Percentiles rank a stretch among this genome's conserved stretches.
Conservation (phyloP, 2,329 filamentous ascomycete species). For the Metarhizium guizhouense region DNA sequence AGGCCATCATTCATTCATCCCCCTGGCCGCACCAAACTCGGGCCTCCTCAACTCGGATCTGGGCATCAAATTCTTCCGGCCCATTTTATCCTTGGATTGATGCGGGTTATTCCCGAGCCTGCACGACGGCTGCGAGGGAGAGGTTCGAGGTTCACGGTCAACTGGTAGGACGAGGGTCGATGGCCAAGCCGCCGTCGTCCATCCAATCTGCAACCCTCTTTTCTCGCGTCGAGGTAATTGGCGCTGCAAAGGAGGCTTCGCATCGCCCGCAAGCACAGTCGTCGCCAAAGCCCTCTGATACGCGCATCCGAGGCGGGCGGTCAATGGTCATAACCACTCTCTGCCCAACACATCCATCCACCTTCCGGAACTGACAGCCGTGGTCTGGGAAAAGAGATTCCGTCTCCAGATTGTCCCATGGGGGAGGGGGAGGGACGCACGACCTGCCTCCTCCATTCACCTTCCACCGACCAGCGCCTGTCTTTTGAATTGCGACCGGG, state of each 20-base stretch:
- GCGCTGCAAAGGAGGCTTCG: neutral
- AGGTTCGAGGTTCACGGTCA: too few relatives aligned
- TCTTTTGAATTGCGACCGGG: neutral
- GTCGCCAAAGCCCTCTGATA: neutral
- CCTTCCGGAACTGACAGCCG: neutral
- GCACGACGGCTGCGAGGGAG: too few relatives aligned
- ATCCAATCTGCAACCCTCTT: neutral
- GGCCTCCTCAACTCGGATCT: too few relatives aligned
- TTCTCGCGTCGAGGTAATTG: neutral
- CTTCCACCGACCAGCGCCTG: neutral
- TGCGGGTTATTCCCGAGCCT: too few relatives aligned
- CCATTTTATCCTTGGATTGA: too few relatives aligned
- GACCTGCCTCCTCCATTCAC: neutral
- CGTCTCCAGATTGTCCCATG: neutral
- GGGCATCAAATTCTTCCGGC: too few relatives aligned
- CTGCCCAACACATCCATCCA: neutral
- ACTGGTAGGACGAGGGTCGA: too few relatives aligned
- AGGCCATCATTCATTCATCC: too few relatives aligned
- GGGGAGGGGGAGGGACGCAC: neutral
- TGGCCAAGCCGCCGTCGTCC: neutral
- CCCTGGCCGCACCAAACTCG: too few relatives aligned
- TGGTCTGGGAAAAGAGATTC: constrained; percentile 13
- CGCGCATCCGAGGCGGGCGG: too few relatives aligned
- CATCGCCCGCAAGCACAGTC: neutral
- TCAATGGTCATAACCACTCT: too few relatives aligned